These are phyloP conservation scores for Hansenula anomala DNA, from an alignment of 1,139 yeast genomes.

Conservation along the genomic window DNA sequence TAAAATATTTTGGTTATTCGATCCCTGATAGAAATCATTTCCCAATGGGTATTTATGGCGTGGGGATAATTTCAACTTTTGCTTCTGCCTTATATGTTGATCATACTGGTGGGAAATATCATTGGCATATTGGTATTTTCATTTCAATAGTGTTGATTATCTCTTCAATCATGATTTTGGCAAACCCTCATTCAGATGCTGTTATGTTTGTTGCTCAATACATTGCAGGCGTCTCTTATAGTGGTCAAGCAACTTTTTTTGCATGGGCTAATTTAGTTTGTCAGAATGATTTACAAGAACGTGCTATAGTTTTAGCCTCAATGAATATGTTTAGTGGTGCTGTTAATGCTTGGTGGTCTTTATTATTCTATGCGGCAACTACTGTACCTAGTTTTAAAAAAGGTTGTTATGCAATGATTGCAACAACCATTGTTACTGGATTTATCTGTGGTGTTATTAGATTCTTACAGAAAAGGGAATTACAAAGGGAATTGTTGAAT, in stretches of 20 bases:
- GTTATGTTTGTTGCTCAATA: slow-evolving; percentile 51
- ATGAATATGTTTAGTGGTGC: slow-evolving; percentile 64
- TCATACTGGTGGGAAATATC: slow-evolving; percentile 42
- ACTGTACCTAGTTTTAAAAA: slow-evolving; percentile 45
- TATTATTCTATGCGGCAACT: slow-evolving; percentile 45
- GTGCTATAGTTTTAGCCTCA: slow-evolving; percentile 54
- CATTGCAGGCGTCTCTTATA: slow-evolving; percentile 46
- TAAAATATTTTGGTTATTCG: slow-evolving; percentile 38
- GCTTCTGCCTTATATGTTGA: slow-evolving; percentile 43
- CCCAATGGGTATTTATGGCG: slow-evolving; percentile 55
- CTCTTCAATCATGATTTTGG: slow-evolving; percentile 39
- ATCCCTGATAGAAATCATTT: slow-evolving; percentile 45
- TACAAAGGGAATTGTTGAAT: neutral
- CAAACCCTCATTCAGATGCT: slow-evolving; percentile 30
- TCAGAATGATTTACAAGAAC: slow-evolving; percentile 47
- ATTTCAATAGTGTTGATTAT: slow-evolving; percentile 37
- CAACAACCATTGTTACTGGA: slow-evolving; percentile 37
- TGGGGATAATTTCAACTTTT: slow-evolving; percentile 46
- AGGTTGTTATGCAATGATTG: slow-evolving; percentile 55
- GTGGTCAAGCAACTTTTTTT: slow-evolving; percentile 55
- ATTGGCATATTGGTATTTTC: slow-evolving; percentile 44
- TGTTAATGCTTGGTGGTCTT: slow-evolving; percentile 61
- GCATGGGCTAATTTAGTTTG: slow-evolving; percentile 60
- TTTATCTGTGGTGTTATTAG: slow-evolving; percentile 30
- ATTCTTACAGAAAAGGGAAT: slow-evolving; percentile 35